A percentile compares a stretch with the other conserved stretches of the same genome.
phyloP scores from a whole-genome alignment of 2,329 filamentous ascomycete genomes.

The Simplicillium aogashimaense region DNA sequence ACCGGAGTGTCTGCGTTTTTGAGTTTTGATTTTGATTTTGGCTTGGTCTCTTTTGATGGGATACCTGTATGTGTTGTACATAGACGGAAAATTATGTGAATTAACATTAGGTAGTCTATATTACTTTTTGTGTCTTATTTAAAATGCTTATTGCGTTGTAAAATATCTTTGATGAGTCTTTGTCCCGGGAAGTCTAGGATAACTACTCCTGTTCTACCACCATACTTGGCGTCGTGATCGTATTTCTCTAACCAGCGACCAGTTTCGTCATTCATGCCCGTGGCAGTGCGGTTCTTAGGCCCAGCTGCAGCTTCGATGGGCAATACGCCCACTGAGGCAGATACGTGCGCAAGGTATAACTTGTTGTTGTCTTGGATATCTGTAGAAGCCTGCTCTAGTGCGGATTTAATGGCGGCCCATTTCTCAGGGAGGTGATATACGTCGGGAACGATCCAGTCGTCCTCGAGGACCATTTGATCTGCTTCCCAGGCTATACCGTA shows the following conservation, averaged over 20 bases:
- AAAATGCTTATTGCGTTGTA: conserved; percentile 27
- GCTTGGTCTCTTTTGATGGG: background rate
- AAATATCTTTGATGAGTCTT: conserved; percentile 28
- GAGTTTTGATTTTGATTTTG: background rate
- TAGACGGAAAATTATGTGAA: conserved; percentile 1
- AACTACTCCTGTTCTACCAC: conserved; percentile 30
- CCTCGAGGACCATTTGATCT: conserved; percentile 33
- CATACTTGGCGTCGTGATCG: conserved; percentile 11
- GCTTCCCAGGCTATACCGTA: conserved; percentile 37
- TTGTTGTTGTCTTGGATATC: conserved; percentile 20
- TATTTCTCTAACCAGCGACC: conserved; percentile 30
- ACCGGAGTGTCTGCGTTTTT: background rate
- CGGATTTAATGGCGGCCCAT: conserved; percentile 31
- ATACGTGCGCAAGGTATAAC: conserved; percentile 36
- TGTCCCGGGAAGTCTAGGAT: conserved; percentile 39
- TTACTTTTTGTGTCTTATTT: background rate
- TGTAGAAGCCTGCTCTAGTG: conserved; percentile 26
- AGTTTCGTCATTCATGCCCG: conserved; percentile 40
- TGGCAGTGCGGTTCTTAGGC: conserved; percentile 26
- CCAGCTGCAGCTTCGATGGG: conserved; percentile 41
- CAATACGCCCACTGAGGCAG: conserved; percentile 35
- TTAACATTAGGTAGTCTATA: background rate
- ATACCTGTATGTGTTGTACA: conserved; percentile 3
- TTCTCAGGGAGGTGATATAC: conserved; percentile 33
- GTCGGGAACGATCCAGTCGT: conserved; percentile 34